Conservation (phyloP, 208 protist species). For the Strigomonas oncopelti region DNA sequence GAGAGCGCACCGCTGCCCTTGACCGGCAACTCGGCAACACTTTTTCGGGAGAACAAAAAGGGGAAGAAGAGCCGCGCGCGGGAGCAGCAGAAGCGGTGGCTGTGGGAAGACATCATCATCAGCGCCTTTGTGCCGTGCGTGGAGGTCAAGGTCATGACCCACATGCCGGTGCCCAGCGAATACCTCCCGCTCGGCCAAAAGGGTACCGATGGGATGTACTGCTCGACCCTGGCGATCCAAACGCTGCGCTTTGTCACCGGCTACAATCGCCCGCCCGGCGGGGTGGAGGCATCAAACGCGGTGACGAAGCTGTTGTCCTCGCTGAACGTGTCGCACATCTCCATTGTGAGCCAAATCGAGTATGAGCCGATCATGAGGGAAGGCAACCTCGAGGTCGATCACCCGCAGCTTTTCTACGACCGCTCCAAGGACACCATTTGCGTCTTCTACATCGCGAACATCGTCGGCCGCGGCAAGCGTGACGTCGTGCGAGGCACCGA, state of each 20-base stretch:
- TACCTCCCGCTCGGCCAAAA: slow-evolving; percentile 25
- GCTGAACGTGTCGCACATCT: slow-evolving; percentile 47
- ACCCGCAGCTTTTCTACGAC: slow-evolving; percentile 58
- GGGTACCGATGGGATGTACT: slow-evolving; percentile 53
- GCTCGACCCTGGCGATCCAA: slow-evolving; percentile 40
- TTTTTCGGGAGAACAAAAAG: slow-evolving; percentile 15
- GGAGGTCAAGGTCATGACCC: slow-evolving; percentile 65
- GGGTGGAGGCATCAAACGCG: slow-evolving; percentile 32
- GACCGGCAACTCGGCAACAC: slow-evolving; percentile 4
- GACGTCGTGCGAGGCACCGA: slow-evolving; percentile 49
- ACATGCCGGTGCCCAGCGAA: slow-evolving; percentile 43
- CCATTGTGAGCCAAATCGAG: slow-evolving; percentile 73
- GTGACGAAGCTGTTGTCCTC: slow-evolving; percentile 41
- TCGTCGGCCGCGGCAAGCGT: slow-evolving; percentile 44
- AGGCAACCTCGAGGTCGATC: slow-evolving; percentile 50
- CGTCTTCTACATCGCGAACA: slow-evolving; percentile 45
- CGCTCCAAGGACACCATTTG: slow-evolving; percentile 55
- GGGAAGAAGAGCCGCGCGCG: slow-evolving; percentile 53
- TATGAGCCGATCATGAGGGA: slow-evolving; percentile 67
- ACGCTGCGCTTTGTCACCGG: slow-evolving; percentile 50
- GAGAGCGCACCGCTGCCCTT: neutral
- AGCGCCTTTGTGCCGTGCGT: slow-evolving; percentile 59
- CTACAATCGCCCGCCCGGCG: slow-evolving; percentile 48
- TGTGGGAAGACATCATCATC: slow-evolving; percentile 62
- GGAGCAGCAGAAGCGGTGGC: slow-evolving; percentile 77